A percentile compares a stretch with the other conserved stretches of the same genome.
Conservation (phyloP, 108 stramenopile genomes). For the Hondaea fermentalgiana region DNA sequence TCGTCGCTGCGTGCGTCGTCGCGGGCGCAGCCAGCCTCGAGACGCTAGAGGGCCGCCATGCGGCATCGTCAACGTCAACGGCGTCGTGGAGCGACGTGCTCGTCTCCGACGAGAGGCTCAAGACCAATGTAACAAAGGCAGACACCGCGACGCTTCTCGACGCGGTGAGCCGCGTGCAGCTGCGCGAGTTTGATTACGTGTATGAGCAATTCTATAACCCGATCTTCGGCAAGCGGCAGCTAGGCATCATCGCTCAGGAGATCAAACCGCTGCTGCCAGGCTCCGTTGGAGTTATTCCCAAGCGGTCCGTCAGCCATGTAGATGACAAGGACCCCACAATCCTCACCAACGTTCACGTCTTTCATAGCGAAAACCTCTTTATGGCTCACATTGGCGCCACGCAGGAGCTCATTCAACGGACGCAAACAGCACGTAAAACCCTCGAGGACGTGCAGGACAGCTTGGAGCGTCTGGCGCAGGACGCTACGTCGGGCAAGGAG, state of each 20-base stretch:
- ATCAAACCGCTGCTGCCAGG: background rate
- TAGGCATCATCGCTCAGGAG: slow-evolving; percentile 7
- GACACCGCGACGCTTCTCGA: background rate
- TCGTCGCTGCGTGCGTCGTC: background rate
- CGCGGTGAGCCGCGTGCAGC: background rate
- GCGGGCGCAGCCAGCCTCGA: background rate
- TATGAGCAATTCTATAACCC: slow-evolving; percentile 9
- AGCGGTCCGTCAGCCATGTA: background rate
- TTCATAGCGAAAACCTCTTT: background rate
- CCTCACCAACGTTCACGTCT: background rate
- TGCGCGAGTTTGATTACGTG: background rate
- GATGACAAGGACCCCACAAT: background rate
- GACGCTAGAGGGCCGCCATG: background rate
- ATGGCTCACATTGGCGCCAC: slow-evolving; percentile 9
- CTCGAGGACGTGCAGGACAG: background rate
- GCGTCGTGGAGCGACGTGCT: background rate
- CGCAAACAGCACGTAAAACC: background rate
- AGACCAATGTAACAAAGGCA: background rate
- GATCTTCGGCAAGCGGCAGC: slow-evolving; percentile 11
- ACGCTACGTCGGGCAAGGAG: background rate
- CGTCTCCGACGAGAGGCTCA: slow-evolving; percentile 1
- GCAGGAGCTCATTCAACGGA: background rate
- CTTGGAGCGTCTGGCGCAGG: background rate
- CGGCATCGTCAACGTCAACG: background rate
- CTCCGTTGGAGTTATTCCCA: background rate